Evolutionary conservation across 2,329 filamentous ascomycete genomes (phyloP).

Genomic region (Penicillium sp.): DNA sequence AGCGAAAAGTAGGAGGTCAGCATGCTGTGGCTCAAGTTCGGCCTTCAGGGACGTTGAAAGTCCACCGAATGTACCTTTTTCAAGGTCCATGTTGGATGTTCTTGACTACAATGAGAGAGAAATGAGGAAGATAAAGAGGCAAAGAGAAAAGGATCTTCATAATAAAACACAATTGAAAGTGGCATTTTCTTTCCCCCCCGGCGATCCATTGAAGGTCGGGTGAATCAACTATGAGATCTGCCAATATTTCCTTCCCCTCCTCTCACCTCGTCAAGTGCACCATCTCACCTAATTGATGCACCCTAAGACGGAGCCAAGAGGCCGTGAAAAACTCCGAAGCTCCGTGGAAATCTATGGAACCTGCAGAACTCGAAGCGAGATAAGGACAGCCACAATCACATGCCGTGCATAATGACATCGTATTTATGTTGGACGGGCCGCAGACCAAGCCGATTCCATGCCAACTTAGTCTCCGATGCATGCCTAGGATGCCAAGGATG

Average conservation of each 20-base stretch:
- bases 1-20: slow-evolving; percentile 25
- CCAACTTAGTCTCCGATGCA: slow-evolving; percentile 7
- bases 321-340: not conserved
- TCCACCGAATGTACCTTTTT: slow-evolving; percentile 1
- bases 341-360: not conserved
- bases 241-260: not conserved
- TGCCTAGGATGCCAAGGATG: slow-evolving; percentile 14
- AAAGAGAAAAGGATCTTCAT: not conserved
- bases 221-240: not conserved
- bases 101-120: not conserved
- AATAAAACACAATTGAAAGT: not conserved
- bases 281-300: slow-evolving; percentile 1
- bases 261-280: not conserved
- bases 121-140: not conserved
- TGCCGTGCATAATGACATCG: not conserved
- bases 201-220: not conserved
- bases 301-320: slow-evolving; percentile 6
- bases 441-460: not conserved
- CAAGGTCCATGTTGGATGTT: slow-evolving; percentile 1
- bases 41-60: slow-evolving; percentile 16
- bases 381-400: slow-evolving; percentile 2
- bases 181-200: not conserved
- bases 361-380: not conserved
- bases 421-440: not conserved
- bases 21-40: slow-evolving; percentile 24